These are phyloP conservation scores for Cyclanthera cordifolia DNA, from an alignment of 306 rosid species.

Conservation along the genomic window DNA sequence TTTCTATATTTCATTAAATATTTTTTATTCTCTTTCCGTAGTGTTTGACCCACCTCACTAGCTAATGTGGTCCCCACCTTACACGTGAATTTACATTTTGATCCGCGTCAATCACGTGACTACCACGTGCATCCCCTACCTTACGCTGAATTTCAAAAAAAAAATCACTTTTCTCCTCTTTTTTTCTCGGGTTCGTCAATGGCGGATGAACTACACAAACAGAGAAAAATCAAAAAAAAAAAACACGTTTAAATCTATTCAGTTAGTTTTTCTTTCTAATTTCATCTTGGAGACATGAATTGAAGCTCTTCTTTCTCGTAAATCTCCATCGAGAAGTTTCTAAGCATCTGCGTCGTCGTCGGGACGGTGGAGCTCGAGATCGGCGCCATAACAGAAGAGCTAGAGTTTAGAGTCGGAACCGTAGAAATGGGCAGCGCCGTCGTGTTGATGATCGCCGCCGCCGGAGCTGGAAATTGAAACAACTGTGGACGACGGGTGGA, in stretches of 20 bases:
- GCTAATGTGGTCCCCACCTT: constrained; percentile 21
- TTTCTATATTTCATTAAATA: neutral
- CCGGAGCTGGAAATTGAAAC: constrained; percentile 30
- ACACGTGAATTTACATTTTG: no score
- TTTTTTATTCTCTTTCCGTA: neutral
- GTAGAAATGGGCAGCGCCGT: constrained; percentile 43
- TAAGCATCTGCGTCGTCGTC: constrained; percentile 30
- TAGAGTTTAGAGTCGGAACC: neutral
- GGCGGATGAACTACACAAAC: constrained; percentile 3
- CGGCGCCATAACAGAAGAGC: constrained; percentile 19
- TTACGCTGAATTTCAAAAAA: neutral
- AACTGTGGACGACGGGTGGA: constrained; percentile 39
- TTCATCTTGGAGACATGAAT: constrained; percentile 32
- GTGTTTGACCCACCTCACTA: constrained; percentile 18
- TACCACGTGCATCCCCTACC: constrained; percentile 20
- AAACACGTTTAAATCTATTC: no score
- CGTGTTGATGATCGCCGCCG: constrained; percentile 21
- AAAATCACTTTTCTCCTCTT: neutral
- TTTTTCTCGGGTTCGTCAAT: neutral
- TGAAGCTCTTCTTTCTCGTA: constrained; percentile 62
- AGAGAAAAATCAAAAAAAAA: neutral
- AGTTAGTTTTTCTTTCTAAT: neutral
- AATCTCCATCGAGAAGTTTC: constrained; percentile 61
- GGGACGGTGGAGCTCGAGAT: constrained; percentile 13
- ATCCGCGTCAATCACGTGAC: no score